phyloP scores from a whole-genome alignment of 257 asterid species.

The Ilex asprella region DNA sequence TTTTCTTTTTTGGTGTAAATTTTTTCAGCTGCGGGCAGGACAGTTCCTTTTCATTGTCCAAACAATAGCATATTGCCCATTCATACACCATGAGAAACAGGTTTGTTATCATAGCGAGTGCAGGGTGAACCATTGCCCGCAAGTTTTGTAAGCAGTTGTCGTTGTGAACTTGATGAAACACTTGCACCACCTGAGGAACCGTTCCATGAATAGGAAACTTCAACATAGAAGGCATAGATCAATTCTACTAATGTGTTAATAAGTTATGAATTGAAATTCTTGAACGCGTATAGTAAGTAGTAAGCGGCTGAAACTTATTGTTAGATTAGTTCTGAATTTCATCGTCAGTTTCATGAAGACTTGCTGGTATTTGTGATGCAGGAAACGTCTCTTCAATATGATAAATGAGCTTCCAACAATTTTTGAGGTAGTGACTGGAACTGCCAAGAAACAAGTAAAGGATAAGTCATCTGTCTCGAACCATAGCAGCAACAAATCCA shows the following conservation, averaged over 20 bases:
- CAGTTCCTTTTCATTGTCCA: too few species aligned
- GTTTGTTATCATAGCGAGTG: too few species aligned
- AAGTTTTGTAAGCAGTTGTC: too few species aligned
- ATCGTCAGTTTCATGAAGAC: not conserved
- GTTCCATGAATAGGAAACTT: too few species aligned
- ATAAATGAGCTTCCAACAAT: conserved; percentile 3
- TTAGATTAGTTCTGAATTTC: not conserved
- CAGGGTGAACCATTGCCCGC: too few species aligned
- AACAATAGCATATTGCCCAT: too few species aligned
- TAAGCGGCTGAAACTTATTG: not conserved
- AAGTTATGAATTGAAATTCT: not conserved
- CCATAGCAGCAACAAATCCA: conserved; percentile 7
- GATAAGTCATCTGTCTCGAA: not conserved
- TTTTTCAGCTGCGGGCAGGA: too few species aligned
- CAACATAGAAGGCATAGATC: too few species aligned
- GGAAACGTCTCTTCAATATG: conserved; percentile 3
- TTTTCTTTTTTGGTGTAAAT: too few species aligned
- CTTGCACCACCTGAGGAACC: too few species aligned
- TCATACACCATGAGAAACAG: too few species aligned
- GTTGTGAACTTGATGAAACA: too few species aligned
- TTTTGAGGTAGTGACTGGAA: conserved; percentile 2
- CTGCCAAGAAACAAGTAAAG: conserved; percentile 3
- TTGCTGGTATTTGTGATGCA: not conserved
- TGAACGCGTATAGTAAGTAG: not conserved
- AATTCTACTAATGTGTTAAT: not conserved